Evolutionary conservation across 2,329 filamentous ascomycete genomes (phyloP).

Genomic region (Colletotrichum spinosum): DNA sequence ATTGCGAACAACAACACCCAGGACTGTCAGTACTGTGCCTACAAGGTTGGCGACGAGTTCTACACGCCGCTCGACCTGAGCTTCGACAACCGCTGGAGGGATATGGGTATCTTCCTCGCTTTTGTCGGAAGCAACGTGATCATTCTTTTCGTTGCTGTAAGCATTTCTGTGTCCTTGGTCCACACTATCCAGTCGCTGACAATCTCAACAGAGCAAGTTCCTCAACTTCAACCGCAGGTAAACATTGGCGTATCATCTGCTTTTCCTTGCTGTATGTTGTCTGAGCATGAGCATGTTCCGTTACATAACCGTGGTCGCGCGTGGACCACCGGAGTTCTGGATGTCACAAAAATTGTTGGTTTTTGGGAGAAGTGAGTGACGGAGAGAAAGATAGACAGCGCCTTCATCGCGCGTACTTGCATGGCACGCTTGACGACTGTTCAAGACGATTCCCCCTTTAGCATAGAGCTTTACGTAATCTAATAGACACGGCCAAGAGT

Average conservation of each 20-base stretch:
- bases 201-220: slow-evolving; percentile 56
- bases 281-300: slow-evolving; percentile 10
- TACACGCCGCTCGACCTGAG: slow-evolving; percentile 74
- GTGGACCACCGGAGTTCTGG: slow-evolving; percentile 7
- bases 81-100: slow-evolving; percentile 81
- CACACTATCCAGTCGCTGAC: background rate
- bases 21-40: slow-evolving; percentile 85
- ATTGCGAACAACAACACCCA: slow-evolving; percentile 73
- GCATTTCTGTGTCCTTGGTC: slow-evolving; percentile 38
- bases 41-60: slow-evolving; percentile 83
- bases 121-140: slow-evolving; percentile 84
- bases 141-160: slow-evolving; percentile 65
- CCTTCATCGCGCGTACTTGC: slow-evolving; percentile 17
- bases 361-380: background rate
- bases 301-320: background rate
- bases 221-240: slow-evolving; percentile 66
- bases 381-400: slow-evolving; percentile 17
- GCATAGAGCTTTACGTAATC: slow-evolving; percentile 28
- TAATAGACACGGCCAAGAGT: slow-evolving; percentile 21
- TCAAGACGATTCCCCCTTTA: background rate
- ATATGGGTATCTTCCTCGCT: slow-evolving; percentile 81
- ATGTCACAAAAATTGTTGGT: background rate
- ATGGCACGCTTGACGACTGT: slow-evolving; percentile 2
- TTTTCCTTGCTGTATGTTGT: slow-evolving; percentile 25
- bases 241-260: slow-evolving; percentile 19